These are phyloP conservation scores for Ichthyophthirius multifiliis DNA, from an alignment of 169 alveolate genomes.

Conservation along the genomic window DNA sequence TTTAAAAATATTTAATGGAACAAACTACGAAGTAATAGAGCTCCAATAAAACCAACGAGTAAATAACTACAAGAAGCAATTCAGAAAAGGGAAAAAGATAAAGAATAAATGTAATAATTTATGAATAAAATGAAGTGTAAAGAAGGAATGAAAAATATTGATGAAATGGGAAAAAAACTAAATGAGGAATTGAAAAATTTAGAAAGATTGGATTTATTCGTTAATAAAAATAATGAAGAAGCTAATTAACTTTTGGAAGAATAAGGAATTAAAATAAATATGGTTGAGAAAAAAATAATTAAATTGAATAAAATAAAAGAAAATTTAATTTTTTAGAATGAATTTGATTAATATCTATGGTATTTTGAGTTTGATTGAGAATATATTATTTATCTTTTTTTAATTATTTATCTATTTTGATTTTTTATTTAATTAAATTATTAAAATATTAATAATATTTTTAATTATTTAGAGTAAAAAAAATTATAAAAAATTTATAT, in stretches of 20 bases:
- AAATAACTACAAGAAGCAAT: conserved; percentile 13
- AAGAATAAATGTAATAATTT: not conserved
- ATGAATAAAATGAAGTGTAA: not conserved
- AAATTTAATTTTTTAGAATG: too few relatives aligned
- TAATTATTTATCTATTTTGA: too few relatives aligned
- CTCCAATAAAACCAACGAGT: conserved; percentile 75
- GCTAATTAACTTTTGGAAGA: not conserved
- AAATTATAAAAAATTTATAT: too few relatives aligned
- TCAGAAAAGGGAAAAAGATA: conserved; percentile 28
- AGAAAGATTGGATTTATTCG: conserved; percentile 42
- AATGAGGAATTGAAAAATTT: conserved; percentile 6
- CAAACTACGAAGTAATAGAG: conserved; percentile 45
- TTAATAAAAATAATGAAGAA: conserved; percentile 29
- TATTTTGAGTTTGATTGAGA: too few relatives aligned
- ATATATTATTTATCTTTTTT: too few relatives aligned
- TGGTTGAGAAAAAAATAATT: too few relatives aligned
- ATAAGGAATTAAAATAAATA: not conserved
- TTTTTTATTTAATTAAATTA: too few relatives aligned
- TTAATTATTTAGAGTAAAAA: too few relatives aligned
- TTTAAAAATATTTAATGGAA: conserved; percentile 83
- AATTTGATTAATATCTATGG: too few relatives aligned
- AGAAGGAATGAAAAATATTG: not conserved
- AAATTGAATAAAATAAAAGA: too few relatives aligned
- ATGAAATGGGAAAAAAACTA: not conserved
- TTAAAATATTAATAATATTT: too few relatives aligned